These are phyloP conservation scores for Sanghuangporus baumii DNA, from an alignment of 1,284 basidiomycete genomes.

Conservation along the genomic window DNA sequence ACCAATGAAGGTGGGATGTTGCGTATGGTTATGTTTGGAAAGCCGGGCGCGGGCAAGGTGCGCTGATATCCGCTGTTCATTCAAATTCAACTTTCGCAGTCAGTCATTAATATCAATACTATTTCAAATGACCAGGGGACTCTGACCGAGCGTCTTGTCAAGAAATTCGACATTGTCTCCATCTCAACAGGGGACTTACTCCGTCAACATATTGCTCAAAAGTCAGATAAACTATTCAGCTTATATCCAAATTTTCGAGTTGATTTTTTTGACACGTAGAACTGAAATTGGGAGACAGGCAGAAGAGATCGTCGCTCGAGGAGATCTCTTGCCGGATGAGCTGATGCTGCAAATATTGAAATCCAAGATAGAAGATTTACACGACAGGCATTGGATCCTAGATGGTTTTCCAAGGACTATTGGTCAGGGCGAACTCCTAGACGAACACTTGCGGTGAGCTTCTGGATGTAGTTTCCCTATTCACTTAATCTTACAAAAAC, in stretches of 20 bases:
- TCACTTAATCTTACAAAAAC: slow-evolving; percentile 3
- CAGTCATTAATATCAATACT: background rate
- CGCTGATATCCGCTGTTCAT: slow-evolving; percentile 9
- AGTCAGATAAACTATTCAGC: slow-evolving; percentile 30
- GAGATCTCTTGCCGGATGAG: slow-evolving; percentile 72
- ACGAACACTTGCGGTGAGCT: slow-evolving; percentile 62
- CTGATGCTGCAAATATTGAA: slow-evolving; percentile 72
- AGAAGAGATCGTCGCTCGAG: slow-evolving; percentile 70
- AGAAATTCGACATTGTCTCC: slow-evolving; percentile 70
- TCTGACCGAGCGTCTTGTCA: slow-evolving; percentile 62
- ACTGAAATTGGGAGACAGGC: slow-evolving; percentile 69
- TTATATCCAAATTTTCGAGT: background rate
- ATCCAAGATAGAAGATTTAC: slow-evolving; percentile 61
- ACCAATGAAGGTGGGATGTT: slow-evolving; percentile 34
- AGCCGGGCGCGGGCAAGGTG: slow-evolving; percentile 69
- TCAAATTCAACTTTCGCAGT: background rate
- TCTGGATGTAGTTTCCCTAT: background rate
- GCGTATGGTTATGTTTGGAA: slow-evolving; percentile 79
- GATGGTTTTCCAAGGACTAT: slow-evolving; percentile 97
- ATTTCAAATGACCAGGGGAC: slow-evolving; percentile 44
- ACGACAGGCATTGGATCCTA: slow-evolving; percentile 85
- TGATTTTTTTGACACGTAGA: slow-evolving; percentile 27
- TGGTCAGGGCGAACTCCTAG: slow-evolving; percentile 82
- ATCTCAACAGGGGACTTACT: slow-evolving; percentile 80
- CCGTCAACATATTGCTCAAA: slow-evolving; percentile 71